phyloP scores from a whole-genome alignment of 23 red algal species.

The Chondrus crispus region DNA sequence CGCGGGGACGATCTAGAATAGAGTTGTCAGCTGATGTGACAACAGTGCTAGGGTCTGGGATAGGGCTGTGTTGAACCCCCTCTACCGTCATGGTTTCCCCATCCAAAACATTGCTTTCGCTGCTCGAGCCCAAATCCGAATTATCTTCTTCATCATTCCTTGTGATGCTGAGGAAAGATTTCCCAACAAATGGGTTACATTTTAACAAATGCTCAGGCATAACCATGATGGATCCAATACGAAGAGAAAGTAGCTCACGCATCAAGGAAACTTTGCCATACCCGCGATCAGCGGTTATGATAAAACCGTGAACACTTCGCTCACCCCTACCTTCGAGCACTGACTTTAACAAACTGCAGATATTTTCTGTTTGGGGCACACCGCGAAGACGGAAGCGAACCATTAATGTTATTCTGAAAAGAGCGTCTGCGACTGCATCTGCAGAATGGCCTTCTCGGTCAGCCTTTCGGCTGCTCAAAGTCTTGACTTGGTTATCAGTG shows the following conservation, averaged over 20 bases:
- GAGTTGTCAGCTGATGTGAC: neutral
- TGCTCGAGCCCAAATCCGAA: neutral
- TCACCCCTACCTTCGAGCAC: neutral
- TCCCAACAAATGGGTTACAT: neutral
- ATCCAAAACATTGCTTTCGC: no score
- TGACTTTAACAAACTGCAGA: neutral
- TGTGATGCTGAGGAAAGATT: neutral
- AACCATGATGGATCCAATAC: neutral
- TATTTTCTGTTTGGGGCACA: neutral
- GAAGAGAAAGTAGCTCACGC: neutral
- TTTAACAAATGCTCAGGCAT: neutral
- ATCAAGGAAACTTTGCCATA: neutral
- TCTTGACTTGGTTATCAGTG: neutral
- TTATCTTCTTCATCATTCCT: neutral
- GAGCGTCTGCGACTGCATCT: neutral
- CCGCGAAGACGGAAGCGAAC: neutral
- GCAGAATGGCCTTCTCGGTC: neutral
- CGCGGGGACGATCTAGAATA: neutral
- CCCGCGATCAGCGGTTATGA: constrained; percentile 4
- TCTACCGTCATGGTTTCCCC: no score
- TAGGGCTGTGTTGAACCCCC: no score
- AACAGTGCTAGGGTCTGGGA: no score
- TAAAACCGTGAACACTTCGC: neutral
- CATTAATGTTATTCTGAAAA: neutral
- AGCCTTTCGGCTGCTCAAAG: neutral